Percentiles rank a stretch among this genome's conserved stretches.
Evolutionary conservation across 2,329 filamentous ascomycete genomes (phyloP).

Genomic region (Mycosphaerella sp.): DNA sequence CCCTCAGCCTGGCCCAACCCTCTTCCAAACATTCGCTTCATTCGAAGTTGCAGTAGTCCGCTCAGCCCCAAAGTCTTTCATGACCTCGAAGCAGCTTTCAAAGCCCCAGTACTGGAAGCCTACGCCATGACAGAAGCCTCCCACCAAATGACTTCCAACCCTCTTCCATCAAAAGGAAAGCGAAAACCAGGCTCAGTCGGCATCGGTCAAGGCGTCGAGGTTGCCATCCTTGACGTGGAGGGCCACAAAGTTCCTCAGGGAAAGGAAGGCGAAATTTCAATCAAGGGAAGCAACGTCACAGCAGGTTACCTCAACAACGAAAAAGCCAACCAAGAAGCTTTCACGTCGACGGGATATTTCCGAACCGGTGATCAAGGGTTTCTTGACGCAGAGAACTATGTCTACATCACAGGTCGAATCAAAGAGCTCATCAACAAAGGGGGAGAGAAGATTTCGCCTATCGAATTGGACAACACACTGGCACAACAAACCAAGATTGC

Average conservation of each 20-base stretch:
- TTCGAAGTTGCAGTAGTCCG: slow-evolving; percentile 79
- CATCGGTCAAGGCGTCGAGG: slow-evolving; percentile 73
- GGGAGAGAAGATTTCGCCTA: slow-evolving; percentile 83
- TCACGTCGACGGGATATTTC: slow-evolving; percentile 73
- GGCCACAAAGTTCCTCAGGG: slow-evolving; percentile 64
- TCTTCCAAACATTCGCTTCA: slow-evolving; percentile 71
- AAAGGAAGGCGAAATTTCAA: slow-evolving; percentile 72
- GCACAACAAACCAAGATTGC: slow-evolving; percentile 64
- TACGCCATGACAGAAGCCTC: slow-evolving; percentile 92
- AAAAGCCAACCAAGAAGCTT: slow-evolving; percentile 65
- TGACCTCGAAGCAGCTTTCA: slow-evolving; percentile 67
- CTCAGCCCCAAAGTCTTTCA: slow-evolving; percentile 75
- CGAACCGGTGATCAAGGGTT: slow-evolving; percentile 82
- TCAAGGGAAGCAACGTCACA: slow-evolving; percentile 75
- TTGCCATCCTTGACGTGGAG: slow-evolving; percentile 66
- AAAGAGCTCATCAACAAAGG: slow-evolving; percentile 91
- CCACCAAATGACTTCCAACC: slow-evolving; percentile 72
- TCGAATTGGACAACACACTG: slow-evolving; percentile 78
- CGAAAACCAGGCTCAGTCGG: slow-evolving; percentile 78
- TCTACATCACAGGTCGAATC: slow-evolving; percentile 83
- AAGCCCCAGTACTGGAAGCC: slow-evolving; percentile 77
- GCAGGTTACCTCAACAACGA: slow-evolving; percentile 80
- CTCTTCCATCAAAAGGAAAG: slow-evolving; percentile 53
- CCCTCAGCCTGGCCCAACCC: slow-evolving; percentile 54
- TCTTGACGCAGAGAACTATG: slow-evolving; percentile 70